Percentiles rank a stretch among this genome's conserved stretches.
phyloP scores from a whole-genome alignment of 805 yeast species.

The Starmerella bombicola region DNA sequence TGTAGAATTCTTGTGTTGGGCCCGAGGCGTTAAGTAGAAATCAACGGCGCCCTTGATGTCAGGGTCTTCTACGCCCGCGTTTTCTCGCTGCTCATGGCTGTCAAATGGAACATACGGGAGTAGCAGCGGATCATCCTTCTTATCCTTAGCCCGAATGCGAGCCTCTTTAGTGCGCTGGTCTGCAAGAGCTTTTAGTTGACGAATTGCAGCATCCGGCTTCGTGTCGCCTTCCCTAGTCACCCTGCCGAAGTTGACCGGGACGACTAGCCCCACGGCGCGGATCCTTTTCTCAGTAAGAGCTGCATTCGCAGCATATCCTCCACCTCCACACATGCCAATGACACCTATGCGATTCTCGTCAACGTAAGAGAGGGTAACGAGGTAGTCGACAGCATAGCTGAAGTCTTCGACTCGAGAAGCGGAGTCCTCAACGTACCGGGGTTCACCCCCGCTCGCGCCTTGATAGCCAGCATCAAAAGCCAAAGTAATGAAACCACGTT shows the following conservation, averaged over 20 bases:
- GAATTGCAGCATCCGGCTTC: not conserved
- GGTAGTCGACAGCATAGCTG: not conserved
- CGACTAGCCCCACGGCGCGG: not conserved
- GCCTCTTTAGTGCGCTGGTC: not conserved
- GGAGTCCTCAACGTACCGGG: not conserved
- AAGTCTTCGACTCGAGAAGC: not conserved
- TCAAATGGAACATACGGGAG: not conserved
- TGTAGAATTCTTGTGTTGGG: not conserved
- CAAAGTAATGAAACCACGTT: not conserved
- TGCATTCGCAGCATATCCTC: not conserved
- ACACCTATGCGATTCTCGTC: not conserved
- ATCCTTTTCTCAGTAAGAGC: not conserved
- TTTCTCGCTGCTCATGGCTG: not conserved
- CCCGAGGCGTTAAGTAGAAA: not conserved
- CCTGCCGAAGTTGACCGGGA: not conserved
- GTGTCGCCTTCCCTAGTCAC: not conserved
- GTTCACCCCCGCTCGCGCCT: not conserved
- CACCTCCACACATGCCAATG: not conserved
- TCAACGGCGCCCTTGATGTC: not conserved
- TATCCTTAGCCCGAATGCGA: not conserved
- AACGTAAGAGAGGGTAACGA: not conserved
- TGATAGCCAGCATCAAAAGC: not conserved
- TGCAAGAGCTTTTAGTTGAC: not conserved
- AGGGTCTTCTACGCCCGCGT: not conserved
- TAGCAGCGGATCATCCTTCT: not conserved